Base-by-base conservation (phyloP, 73 alveolate species). In the Paramecium pentaurelia region DNA sequence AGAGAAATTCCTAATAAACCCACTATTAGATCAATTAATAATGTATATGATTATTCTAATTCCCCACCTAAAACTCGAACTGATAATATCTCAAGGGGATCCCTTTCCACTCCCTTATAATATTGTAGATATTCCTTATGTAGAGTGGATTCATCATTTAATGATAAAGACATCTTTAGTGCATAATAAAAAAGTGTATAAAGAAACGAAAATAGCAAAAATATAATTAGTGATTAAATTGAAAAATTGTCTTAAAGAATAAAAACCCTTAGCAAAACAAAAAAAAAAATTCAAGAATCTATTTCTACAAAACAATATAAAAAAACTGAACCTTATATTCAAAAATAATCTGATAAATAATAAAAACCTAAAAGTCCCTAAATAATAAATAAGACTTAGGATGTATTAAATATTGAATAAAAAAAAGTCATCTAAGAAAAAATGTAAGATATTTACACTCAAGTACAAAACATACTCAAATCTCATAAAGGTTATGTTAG, bases 401-500 rank as follows among this genome's bases (percentile, higher is more conserved):
- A 12, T 4, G 38, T 5, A 3, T 40, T 40, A 12, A 34, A 20
- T 7, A n/a, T 4, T 18, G 70, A 54, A 18, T 18, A n/a, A 14
- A 54, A 54, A n/a, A 54, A 54, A 54, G 16, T 18, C 18, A 40
- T 73, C 28, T 9, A 73, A 38, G 32, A 73, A 9, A 73, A 38
- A 73, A 38, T 73, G 47, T 20, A 20, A 22, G 58, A 73, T 4
- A 32, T 73, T 12, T 73, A 37, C 18, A 36, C 34, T 14, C 34
- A 73, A 73, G 87, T 73, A 30, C 16, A 73, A 73, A 18, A 20
- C 10, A 34, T 73, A 16, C 34, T 73, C 20, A 73, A 73, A 22
- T 30, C 37, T 22, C 91, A 80, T 49, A 80, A 80, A 80, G 91
- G 91, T 4, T 80, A 80, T 49, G 75, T 80, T 42, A 80, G 91